Evolutionary conservation across 257 asterid genomes (phyloP).

Genomic region (Solanum pennellii): DNA sequence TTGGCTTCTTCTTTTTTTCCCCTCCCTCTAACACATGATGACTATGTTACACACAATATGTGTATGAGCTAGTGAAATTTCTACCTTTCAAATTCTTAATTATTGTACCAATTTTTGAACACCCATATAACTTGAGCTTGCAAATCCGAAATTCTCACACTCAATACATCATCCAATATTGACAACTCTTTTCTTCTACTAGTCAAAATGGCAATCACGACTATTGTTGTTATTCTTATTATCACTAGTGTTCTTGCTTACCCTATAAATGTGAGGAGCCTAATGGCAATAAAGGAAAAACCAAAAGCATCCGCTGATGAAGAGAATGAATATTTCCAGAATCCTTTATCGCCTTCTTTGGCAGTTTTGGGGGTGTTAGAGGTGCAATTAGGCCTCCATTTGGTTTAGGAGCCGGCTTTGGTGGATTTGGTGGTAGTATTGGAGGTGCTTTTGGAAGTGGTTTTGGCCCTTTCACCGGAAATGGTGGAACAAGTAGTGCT

Average conservation of each 20-base stretch:
- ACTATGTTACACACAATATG: background rate
- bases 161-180: background rate
- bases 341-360: conserved; percentile 2
- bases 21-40: background rate
- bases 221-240: background rate
- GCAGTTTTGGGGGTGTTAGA: background rate
- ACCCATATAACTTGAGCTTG: background rate
- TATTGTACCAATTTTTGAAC: background rate
- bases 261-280: background rate
- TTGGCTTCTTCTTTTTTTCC: background rate
- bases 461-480: background rate
- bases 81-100: background rate
- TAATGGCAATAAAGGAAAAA: background rate
- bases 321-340: conserved; percentile 15
- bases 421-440: background rate
- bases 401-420: conserved; percentile 3
- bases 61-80: background rate
- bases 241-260: background rate
- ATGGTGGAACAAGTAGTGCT: background rate
- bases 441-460: background rate
- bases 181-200: background rate
- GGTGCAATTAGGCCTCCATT: background rate
- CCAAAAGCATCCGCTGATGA: background rate
- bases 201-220: conserved; percentile 10
- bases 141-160: background rate